Conservation (phyloP, 1,139 yeast species). For the Debaryomyces psychrophilus region DNA sequence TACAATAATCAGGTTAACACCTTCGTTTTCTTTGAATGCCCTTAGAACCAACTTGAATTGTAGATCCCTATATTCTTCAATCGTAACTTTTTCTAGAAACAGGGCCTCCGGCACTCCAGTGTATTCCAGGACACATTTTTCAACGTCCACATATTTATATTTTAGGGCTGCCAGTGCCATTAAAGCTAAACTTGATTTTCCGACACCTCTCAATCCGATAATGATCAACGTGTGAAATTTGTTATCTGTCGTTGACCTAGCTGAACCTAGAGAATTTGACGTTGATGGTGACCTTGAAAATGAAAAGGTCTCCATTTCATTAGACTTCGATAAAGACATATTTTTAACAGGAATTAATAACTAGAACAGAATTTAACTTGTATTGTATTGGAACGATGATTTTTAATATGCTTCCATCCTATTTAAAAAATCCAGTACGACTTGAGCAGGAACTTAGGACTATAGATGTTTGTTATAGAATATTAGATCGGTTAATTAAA, state of each 20-base stretch:
- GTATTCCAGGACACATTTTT: constrained; percentile 17
- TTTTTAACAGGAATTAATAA: background rate
- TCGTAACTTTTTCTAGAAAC: constrained; percentile 13
- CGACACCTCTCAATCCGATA: constrained; percentile 23
- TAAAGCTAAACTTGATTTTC: constrained; percentile 22
- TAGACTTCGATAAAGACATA: background rate
- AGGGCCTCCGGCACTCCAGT: constrained; percentile 13
- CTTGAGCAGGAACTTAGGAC: background rate
- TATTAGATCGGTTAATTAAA: constrained; percentile 3
- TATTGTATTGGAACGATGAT: background rate
- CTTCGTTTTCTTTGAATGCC: constrained; percentile 9
- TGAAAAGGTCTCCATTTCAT: constrained; percentile 2
- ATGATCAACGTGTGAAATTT: constrained; percentile 12
- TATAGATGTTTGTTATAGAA: background rate
- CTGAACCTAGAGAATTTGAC: background rate
- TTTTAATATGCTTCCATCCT: background rate
- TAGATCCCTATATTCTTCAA: constrained; percentile 13
- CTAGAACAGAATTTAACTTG: background rate
- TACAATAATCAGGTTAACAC: constrained; percentile 14
- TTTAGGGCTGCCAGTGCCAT: constrained; percentile 21
- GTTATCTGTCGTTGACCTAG: background rate
- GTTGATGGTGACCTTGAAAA: constrained; percentile 4
- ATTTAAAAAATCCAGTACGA: background rate
- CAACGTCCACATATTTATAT: constrained; percentile 18
- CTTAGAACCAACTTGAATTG: constrained; percentile 14